Base-by-base conservation (phyloP, 768 basidiomycete genomes). In the Paxillus ammoniavirescens region DNA sequence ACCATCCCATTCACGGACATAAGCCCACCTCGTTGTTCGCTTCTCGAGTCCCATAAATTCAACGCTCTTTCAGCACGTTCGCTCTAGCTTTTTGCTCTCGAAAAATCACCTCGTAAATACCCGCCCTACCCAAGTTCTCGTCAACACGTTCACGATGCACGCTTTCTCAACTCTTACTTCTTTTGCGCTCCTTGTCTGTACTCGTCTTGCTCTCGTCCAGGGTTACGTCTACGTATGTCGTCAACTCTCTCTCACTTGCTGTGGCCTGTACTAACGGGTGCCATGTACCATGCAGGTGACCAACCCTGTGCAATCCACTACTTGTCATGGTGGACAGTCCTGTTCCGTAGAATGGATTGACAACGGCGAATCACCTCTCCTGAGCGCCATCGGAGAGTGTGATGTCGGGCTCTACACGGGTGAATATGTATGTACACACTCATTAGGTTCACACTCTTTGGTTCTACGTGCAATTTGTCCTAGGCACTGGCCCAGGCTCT, bases 291-390 rank as follows among this genome's bases (percentile, higher is more conserved):
- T 33, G 8, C 50, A 85, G 83, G 73, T 85, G 36, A 74, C 77
- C 35, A 57, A 72, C 49, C 84, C 87, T 30, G 56, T 67, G 10
- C 57, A 63, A 50, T 58, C 71, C 47, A 71, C 77, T 10, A 71
- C 68, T 21, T 88, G 84, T 64, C 70, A 71, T 37, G 88, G 73
- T 23, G 83, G 82, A 10, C 66, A 81, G 56, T 55, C 77, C 6
- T 87, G 84, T 68, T 67, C 64, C 0, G 75, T 89, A 7, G 52
- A 73, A 42, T 91, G 87, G 87, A 54, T 81, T 1, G 88, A 91
- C 50, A 74, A 91, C 56, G 87, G 87, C 15, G 37, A 55, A 9
- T 36, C 51, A 1, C 88, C 89, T 3, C 65, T 81, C 15, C 57
- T 80, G n/a, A 40, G 70, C 6, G 53, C 61, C 33, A 77, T 89